Evolutionary conservation across 2,329 filamentous ascomycete species (phyloP), one percentile per base, ranked within the genome.

Genomic region (Ceratocystis huliohia): DNA sequence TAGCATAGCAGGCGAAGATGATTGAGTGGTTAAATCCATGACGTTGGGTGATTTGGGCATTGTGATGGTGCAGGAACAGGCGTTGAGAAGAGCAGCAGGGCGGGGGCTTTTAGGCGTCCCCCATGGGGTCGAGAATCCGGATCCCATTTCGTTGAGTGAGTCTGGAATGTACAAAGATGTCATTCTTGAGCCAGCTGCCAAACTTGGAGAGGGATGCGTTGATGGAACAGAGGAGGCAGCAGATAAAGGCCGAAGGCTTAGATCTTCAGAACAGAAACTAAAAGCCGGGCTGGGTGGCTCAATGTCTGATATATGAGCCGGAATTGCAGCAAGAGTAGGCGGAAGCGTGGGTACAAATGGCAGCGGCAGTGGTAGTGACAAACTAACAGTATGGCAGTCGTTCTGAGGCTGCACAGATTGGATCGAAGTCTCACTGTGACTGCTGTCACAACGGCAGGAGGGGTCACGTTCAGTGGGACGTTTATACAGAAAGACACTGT

Each of bases 211-310:
- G 15, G 50, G 56, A 22, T 66, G 64, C 22, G 59, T 45, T 28
- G 64, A 41, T 41, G 37, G 41, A 30, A 66, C 57, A 44, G 64
- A 22, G 8, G 44, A 61, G 13, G 64, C 13, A 22, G 48, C n/a
- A 3, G 45, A n/a, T 48, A 22, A 56, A 17, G 44, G 28, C 15
- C 50, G 61, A 13, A 68, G 61, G 2, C 37, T 53, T 22, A 66
- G 33, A 45, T 68, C 28, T 63, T 68, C 64, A n/a, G 41, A 50
- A 25, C 64, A 68, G 30, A 68, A 68, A 33, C 48, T 64, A 30
- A 68, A 68, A 5, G 50, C 64, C 13, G 67, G 67, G 33, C 64
- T 66, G 48, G 64, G 59, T 3, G 67, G 67, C 5, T 66, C 61
- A 28, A 65, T 48, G 30, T 28, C 46, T 13, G 33, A 22, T 22